Evolutionary conservation across 495 filamentous ascomycete genomes (phyloP).

Genomic region (Polyplosphaeria fusca): DNA sequence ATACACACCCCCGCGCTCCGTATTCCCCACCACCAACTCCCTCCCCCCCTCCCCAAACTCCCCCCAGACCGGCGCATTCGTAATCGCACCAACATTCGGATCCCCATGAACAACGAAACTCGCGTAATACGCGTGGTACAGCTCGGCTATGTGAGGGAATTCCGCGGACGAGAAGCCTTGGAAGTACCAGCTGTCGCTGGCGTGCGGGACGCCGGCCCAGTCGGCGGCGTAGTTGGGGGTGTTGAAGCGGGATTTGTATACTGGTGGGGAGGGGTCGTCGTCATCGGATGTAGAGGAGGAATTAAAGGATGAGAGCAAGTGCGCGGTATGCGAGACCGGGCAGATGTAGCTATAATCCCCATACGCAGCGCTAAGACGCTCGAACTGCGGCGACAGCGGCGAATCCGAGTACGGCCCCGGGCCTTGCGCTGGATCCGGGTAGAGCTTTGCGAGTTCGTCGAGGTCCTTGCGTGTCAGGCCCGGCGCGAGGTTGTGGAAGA

Average conservation of each 20-base stretch:
- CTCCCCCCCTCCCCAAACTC: slow-evolving; percentile 5
- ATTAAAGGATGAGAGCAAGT: neutral
- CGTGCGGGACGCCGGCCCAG: slow-evolving; percentile 16
- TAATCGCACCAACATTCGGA: slow-evolving; percentile 13
- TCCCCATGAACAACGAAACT: slow-evolving; percentile 16
- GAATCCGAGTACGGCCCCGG: neutral
- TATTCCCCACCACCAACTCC: slow-evolving; percentile 13
- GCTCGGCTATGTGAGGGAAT: slow-evolving; percentile 10
- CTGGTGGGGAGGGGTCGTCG: neutral
- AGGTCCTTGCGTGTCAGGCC: slow-evolving; percentile 13
- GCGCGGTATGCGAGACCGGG: slow-evolving; percentile 19
- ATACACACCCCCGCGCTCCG: slow-evolving; percentile 1
- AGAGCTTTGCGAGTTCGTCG: slow-evolving; percentile 12
- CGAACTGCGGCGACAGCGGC: slow-evolving; percentile 7
- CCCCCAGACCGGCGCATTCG: slow-evolving; percentile 11
- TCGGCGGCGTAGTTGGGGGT: slow-evolving; percentile 4
- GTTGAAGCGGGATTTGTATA: slow-evolving; percentile 30
- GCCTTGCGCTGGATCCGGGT: slow-evolving; percentile 8
- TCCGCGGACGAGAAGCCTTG: slow-evolving; percentile 13
- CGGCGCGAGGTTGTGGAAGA: slow-evolving; percentile 9
- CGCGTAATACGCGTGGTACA: slow-evolving; percentile 14
- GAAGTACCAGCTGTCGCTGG: slow-evolving; percentile 15
- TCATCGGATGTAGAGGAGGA: too few relatives aligned
- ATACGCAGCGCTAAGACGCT: slow-evolving; percentile 18
- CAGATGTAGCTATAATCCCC: slow-evolving; percentile 28